phyloP scores from a whole-genome alignment of 106 monocot species.

The Triglochin maritima region DNA sequence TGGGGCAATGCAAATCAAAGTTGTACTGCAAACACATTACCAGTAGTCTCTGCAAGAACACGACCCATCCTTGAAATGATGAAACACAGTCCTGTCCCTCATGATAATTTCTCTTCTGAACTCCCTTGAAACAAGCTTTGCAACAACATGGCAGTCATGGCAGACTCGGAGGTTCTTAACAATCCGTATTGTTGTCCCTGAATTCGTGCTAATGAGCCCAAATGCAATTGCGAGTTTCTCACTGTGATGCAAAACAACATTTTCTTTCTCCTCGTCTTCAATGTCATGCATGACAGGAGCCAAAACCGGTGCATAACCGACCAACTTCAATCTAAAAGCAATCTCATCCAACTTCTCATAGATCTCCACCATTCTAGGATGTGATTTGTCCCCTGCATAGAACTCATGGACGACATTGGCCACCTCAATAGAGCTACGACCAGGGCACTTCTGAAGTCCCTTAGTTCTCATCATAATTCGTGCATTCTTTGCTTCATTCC shows the following conservation, averaged over 20 bases:
- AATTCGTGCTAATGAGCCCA: constrained; percentile 10
- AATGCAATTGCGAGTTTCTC: constrained; percentile 20
- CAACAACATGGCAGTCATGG: constrained; percentile 13
- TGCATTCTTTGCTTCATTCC: constrained; percentile 23
- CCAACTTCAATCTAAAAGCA: constrained; percentile 4
- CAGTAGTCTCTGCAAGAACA: constrained; percentile 21
- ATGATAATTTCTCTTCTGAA: constrained; percentile 17
- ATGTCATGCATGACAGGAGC: constrained; percentile 21
- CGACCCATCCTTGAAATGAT: constrained; percentile 21
- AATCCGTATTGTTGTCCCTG: constrained; percentile 8
- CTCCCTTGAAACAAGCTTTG: constrained; percentile 17
- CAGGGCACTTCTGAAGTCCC: constrained; percentile 29
- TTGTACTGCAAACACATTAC: no score
- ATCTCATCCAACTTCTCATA: constrained; percentile 21
- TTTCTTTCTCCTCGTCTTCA: constrained; percentile 27
- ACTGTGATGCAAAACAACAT: constrained; percentile 19
- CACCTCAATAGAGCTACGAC: constrained; percentile 29
- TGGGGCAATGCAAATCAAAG: no score
- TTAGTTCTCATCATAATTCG: constrained; percentile 22
- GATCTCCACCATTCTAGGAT: constrained; percentile 16
- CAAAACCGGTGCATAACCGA: constrained; percentile 12
- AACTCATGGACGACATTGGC: constrained; percentile 18
- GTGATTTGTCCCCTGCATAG: constrained; percentile 18
- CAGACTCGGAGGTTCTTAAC: constrained; percentile 26
- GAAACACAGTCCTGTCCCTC: constrained; percentile 23